These are phyloP conservation scores for Corniculantispora saksenae DNA, from an alignment of 2,329 filamentous ascomycete genomes.

Conservation along the genomic window DNA sequence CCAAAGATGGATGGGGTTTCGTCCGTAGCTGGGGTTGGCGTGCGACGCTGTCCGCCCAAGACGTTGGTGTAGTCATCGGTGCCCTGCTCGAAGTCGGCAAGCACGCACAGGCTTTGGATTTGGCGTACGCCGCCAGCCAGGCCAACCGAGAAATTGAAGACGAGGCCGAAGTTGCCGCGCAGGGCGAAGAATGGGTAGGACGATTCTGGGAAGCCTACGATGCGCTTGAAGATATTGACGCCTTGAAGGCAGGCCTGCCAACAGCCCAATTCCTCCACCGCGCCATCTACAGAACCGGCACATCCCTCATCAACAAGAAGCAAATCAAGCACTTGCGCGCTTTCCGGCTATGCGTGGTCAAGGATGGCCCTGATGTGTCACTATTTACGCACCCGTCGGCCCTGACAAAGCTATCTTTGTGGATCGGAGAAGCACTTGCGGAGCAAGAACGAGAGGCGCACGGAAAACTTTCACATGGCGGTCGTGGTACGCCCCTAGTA, in stretches of 20 bases:
- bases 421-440: constrained; percentile 88
- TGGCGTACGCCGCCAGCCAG: constrained; percentile 33
- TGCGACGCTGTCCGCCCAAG: constrained; percentile 87
- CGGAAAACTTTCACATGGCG: constrained; percentile 67
- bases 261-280: constrained; percentile 87
- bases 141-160: constrained; percentile 44
- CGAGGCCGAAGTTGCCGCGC: constrained; percentile 50
- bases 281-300: constrained; percentile 91
- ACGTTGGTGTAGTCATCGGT: constrained; percentile 89
- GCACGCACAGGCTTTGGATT: constrained; percentile 40
- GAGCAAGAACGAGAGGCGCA: constrained; percentile 82
- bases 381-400: constrained; percentile 93
- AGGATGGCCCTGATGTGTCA: constrained; percentile 87
- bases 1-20: constrained; percentile 94
- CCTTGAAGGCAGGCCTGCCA: constrained; percentile 73
- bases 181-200: constrained; percentile 64
- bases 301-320: constrained; percentile 85
- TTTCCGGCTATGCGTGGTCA: constrained; percentile 94
- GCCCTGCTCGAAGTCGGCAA: constrained; percentile 91
- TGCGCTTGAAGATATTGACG: constrained; percentile 70
- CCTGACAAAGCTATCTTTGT: constrained; percentile 87
- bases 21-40: constrained; percentile 98
- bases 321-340: constrained; percentile 90
- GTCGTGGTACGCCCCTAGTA: constrained; percentile 80
- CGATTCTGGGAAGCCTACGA: constrained; percentile 75